Base-by-base conservation (phyloP, 2,329 filamentous ascomycete species). In the Penicillium occitanis region DNA sequence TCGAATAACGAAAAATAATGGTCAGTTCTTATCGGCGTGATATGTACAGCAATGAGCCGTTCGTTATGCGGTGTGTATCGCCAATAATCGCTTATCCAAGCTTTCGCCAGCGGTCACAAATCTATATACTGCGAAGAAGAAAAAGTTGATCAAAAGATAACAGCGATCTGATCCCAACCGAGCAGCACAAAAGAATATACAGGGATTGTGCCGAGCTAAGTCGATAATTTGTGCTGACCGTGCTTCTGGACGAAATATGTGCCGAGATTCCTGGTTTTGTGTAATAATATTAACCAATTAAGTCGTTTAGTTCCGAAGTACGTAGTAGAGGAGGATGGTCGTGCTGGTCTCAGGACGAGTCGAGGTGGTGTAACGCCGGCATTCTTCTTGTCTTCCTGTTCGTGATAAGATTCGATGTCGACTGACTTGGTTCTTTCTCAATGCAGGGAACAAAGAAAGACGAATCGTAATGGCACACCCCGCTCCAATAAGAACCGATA, bases 291-390 rank as follows among this genome's bases (percentile, higher is more conserved):
- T 11, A 30, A 19, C 14, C 7, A n/a, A 44, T 44, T 14, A 61
- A 22, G 7, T 19, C 35, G 2, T 35, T 33, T 25, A 13, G 37
- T 30, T 30, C 6, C 5, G 7, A 8, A 3, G 13, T 33, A 6
- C 4, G 14, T 4, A 7, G 22, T 14, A 57, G 11, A 25, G 6
- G 4, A n/a, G 8, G 42, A 33, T 11, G 22, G 5, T 33, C 14
- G 37, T 46, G 30, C 57, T 60, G 46, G 28, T 50, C 60, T 53
- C 48, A 62, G 46, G 48, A 62, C 44, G 60, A 62, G 60, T n/a
- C 44, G 33, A 35, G 44, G 17, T 51, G n/a, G 35, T 50, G 50
- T 40, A 40, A 37, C 30, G 33, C 28, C 28, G 14, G 60, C 60
- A 62, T 62, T 62, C 30, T 48, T 46, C 19, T 60, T 46, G 22